These are phyloP conservation scores for Spergularia bocconei DNA, from an alignment of 148 eudicot genomes.

Conservation along the genomic window DNA sequence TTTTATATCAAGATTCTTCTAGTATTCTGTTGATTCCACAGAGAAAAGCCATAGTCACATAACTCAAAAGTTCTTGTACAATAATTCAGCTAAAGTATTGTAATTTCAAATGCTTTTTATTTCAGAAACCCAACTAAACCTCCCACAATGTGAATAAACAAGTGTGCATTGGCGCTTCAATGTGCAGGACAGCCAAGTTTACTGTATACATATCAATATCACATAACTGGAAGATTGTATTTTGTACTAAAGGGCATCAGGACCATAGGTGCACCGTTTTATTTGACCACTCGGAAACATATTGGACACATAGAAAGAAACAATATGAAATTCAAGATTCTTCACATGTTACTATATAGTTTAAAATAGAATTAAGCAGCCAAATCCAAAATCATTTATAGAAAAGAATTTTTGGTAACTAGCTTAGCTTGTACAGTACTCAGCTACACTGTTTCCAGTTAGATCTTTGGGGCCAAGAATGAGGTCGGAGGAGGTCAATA, in stretches of 20 bases:
- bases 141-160: not conserved
- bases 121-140: not conserved
- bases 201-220: not conserved
- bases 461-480: not conserved
- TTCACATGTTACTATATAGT: not conserved
- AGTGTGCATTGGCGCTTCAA: not conserved
- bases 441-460: not conserved
- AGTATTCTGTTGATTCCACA: conserved; percentile 5
- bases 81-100: conserved; percentile 1
- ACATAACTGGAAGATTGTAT: not conserved
- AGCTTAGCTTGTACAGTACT: not conserved
- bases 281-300: conserved; percentile 18
- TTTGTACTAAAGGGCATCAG: not conserved
- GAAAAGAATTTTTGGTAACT: not conserved
- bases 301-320: not conserved
- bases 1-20: not conserved
- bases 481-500: not conserved
- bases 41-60: conserved; percentile 6
- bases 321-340: not conserved
- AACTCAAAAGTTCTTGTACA: conserved; percentile 14
- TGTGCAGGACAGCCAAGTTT: not conserved
- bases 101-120: not conserved
- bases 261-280: conserved; percentile 21
- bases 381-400: not conserved
- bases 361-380: not conserved